phyloP scores from a whole-genome alignment of 1,284 basidiomycete genomes.

The Entoloma clypeatum region DNA sequence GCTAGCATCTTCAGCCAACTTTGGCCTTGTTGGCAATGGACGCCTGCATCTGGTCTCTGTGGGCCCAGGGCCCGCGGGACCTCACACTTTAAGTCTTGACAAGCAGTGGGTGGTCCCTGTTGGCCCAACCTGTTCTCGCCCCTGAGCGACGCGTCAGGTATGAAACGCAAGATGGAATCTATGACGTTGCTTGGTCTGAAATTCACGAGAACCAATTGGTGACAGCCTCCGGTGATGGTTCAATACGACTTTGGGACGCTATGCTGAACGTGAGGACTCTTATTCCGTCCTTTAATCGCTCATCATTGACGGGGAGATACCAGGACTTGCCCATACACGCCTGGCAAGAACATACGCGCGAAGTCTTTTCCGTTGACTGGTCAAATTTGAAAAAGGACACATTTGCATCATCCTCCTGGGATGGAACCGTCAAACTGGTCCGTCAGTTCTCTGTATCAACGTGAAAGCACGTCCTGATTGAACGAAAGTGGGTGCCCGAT shows the following conservation, averaged over 20 bases:
- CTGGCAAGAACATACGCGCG: constrained; percentile 92
- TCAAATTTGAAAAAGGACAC: constrained; percentile 90
- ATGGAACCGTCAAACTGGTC: constrained; percentile 86
- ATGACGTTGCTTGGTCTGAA: constrained; percentile 92
- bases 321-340: constrained; percentile 85
- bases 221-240: constrained; percentile 88
- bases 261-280: constrained; percentile 70
- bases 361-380: constrained; percentile 97
- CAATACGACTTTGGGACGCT: constrained; percentile 89
- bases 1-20: constrained; percentile 89
- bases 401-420: constrained; percentile 91
- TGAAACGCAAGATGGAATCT: constrained; percentile 92
- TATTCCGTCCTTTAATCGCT: constrained; percentile 14
- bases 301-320: constrained; percentile 25
- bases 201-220: constrained; percentile 92
- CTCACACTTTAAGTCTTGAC: constrained; percentile 50
- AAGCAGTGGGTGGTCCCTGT: constrained; percentile 52
- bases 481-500: constrained; percentile 80
- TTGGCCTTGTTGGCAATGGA: constrained; percentile 94
- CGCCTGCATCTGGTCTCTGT: constrained; percentile 70
- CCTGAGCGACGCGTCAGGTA: constrained; percentile 53
- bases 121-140: constrained; percentile 8
- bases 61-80: constrained; percentile 43
- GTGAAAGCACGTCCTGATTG: constrained; percentile 2
- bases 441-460: constrained; percentile 26